Conservation (phyloP, 441 rosid genomes). For the Populus hybrid region DNA sequence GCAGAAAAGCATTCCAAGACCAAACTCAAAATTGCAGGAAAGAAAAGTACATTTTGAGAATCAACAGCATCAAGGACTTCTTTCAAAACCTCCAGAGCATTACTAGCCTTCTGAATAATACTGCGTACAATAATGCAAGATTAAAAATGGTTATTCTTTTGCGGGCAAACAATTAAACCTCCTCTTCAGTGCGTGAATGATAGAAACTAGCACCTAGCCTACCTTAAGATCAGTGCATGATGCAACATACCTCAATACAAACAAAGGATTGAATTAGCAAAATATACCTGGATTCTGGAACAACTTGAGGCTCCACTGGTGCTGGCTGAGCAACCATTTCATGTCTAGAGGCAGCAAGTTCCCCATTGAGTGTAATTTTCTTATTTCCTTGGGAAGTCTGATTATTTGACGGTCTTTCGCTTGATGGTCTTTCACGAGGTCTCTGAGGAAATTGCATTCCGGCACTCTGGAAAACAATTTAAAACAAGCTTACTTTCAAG, state of each 20-base stretch:
- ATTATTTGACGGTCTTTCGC: conserved; percentile 35
- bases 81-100: conserved; percentile 81
- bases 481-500: conserved; percentile 10
- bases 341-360: conserved; percentile 55
- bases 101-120: conserved; percentile 82
- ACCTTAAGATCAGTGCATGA: neutral
- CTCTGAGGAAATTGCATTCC: conserved; percentile 91
- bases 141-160: neutral
- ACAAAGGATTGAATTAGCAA: neutral
- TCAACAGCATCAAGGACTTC: conserved; percentile 94
- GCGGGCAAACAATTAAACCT: neutral
- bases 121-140: conserved; percentile 35
- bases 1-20: neutral
- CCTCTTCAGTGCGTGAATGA: neutral
- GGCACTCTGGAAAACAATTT: conserved; percentile 47
- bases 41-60: conserved; percentile 39
- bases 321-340: conserved; percentile 43
- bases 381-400: conserved; percentile 40
- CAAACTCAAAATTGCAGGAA: neutral
- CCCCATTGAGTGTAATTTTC: conserved; percentile 52
- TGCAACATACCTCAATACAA: neutral
- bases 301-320: conserved; percentile 41
- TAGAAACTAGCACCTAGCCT: neutral
- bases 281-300: conserved; percentile 57
- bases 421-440: conserved; percentile 33